These are phyloP conservation scores for Circinella umbellata DNA, from an alignment of 371 early-diverging fungal genomes.

Conservation along the genomic window DNA sequence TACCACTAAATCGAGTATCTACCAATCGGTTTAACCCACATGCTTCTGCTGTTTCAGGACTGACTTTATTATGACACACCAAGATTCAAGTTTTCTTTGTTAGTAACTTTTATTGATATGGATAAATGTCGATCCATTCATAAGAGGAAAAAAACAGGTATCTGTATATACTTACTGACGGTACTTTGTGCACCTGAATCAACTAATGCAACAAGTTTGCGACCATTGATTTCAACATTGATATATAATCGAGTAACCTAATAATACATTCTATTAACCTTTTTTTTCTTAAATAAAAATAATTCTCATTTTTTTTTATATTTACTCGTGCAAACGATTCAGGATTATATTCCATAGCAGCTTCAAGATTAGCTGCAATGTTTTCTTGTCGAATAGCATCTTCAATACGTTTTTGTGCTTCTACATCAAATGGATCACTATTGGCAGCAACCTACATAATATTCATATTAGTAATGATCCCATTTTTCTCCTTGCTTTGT, in stretches of 20 bases:
- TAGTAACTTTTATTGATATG: neutral
- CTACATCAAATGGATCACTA: conserved; percentile 89
- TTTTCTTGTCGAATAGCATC: conserved; percentile 89
- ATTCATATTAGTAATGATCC: neutral
- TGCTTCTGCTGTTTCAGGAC: conserved; percentile 81
- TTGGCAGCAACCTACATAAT: conserved; percentile 48
- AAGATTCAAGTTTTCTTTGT: neutral
- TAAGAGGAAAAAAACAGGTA: too few relatives aligned
- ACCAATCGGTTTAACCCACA: conserved; percentile 90
- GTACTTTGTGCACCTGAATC: conserved; percentile 98
- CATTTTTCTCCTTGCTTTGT: neutral
- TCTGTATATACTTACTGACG: conserved; percentile 71
- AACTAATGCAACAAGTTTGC: conserved; percentile 90
- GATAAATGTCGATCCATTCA: too few relatives aligned
- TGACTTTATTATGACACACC: conserved; percentile 54
- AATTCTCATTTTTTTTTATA: neutral
- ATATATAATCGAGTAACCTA: conserved; percentile 91
- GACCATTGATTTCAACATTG: conserved; percentile 85
- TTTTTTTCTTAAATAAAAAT: neutral
- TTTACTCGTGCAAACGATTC: conserved; percentile 87
- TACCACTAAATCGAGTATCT: conserved; percentile 89
- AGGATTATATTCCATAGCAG: conserved; percentile 95
- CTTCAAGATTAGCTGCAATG: conserved; percentile 84
- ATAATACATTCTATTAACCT: conserved; percentile 1
- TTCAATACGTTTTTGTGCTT: conserved; percentile 91